These are phyloP conservation scores for Rhodotorula glutinis DNA, from an alignment of 1,284 basidiomycete genomes.

Conservation along the genomic window DNA sequence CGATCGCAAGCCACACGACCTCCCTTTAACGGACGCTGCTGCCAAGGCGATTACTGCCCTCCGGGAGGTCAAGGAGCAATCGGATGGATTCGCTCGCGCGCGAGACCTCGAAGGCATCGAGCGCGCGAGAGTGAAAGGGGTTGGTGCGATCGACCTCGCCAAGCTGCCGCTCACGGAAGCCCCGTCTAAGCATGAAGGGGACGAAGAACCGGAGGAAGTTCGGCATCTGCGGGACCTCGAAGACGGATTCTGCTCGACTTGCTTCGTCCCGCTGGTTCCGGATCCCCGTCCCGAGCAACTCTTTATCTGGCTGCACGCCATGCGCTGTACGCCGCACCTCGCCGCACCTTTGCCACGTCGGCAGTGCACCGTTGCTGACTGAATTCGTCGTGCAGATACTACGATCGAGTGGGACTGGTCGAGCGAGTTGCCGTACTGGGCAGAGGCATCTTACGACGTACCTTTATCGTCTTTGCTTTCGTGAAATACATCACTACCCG, in stretches of 20 bases:
- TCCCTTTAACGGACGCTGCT: slow-evolving; percentile 63
- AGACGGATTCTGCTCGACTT: slow-evolving; percentile 69
- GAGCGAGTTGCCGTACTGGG: slow-evolving; percentile 42
- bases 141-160: slow-evolving; percentile 57
- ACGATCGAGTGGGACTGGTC: slow-evolving; percentile 43
- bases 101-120: slow-evolving; percentile 60
- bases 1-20: slow-evolving; percentile 22
- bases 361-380: too few relatives aligned
- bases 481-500: neutral
- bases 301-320: slow-evolving; percentile 90
- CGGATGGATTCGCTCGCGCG: slow-evolving; percentile 88
- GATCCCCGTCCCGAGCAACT: slow-evolving; percentile 84
- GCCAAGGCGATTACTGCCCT: slow-evolving; percentile 79
- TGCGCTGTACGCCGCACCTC: slow-evolving; percentile 54
- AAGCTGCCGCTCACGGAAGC: neutral
- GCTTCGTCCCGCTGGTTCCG: slow-evolving; percentile 81
- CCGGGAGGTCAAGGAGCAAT: slow-evolving; percentile 85
- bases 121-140: slow-evolving; percentile 44
- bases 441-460: slow-evolving; percentile 33
- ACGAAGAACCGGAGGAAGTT: slow-evolving; percentile 42
- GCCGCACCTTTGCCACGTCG: too few relatives aligned
- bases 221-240: slow-evolving; percentile 50
- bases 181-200: too few relatives aligned
- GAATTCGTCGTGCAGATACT: slow-evolving; percentile 21
- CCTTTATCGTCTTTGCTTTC: slow-evolving; percentile 23